Base-by-base conservation (phyloP, 2,329 filamentous ascomycete genomes). In the Pseudocercospora fijiensis region DNA sequence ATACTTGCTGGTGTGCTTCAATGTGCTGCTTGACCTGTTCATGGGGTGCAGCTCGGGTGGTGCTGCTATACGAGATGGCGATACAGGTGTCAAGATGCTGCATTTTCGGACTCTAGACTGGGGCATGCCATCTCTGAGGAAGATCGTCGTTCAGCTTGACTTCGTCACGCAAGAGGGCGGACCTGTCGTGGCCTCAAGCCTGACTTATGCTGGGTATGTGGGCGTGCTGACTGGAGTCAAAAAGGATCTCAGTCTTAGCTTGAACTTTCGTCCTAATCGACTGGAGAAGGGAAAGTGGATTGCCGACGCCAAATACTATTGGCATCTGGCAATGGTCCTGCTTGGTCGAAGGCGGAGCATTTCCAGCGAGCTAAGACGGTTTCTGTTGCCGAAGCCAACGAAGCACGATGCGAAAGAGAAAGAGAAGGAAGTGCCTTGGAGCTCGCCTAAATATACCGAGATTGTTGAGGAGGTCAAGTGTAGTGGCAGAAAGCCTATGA, bases 41-140 rank as follows among this genome's bases (percentile, higher is more conserved):
- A 82, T 90, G 75, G 87, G 87, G 2, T 90, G 88, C 71, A 89
- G 87, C 0, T 88, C 85, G 65, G 84, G 85, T 22, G 84, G 79
- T 16, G 76, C 77, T 5, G 65, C 73, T 33, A 72, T 77, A 8
- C 64, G 68, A 30, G 71, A 70, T 22, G 65, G 58, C 10, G 66
- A 68, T 2, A 55, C 58, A n/a, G 67, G 58, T 66, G 65, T 68
- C 20, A 74, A 76, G 37, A 80, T 86, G 76, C 70, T 85, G 65
- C 84, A 86, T 72, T 86, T 86, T 67, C 77, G 84, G 16, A 85
- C 83, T 2, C 66, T 82, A 45, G 80, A 83, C 64, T 82, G 79
- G 79, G 77, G 72, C 1, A 82, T 82, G 79, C 76, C 79, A 61
- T 67, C 66, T 1, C 69, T 82, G n/a, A 74, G 80, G 22, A 71